Evolutionary conservation across 192 early-diverging fungal genomes (phyloP), one percentile per base, ranked within the genome.

Genomic region (Coemansia biformis): DNA sequence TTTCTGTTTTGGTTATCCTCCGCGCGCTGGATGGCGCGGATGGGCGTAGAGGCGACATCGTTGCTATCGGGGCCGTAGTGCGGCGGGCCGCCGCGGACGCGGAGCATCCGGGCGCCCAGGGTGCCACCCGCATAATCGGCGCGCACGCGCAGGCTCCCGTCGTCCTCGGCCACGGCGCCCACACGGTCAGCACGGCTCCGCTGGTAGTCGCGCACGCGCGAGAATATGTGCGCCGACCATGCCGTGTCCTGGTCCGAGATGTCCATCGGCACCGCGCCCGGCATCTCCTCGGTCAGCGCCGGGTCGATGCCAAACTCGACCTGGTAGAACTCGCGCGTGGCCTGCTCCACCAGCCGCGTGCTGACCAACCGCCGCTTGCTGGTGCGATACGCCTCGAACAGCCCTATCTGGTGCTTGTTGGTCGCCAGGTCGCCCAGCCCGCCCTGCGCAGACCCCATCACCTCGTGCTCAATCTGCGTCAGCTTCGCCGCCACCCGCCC

Each of bases 391-490:
- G 48, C 36, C 23, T 66, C 70, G 5, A 59, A 51, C 11, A 66
- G 58, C 35, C 21, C 31, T 12, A 66, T 53, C 48, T 66, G 70
- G 26, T 54, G 48, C 38, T 74, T 74, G 49, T 54, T 66, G 22
- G 63, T 51, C 10, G 55, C 59, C 54, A 55, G 31, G 23, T 74
- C 70, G 38, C 54, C 70, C 21, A 74, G 34, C 11, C 43, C 43
- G 36, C 63, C 70, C 30, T 74, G 70, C 9, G 62, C 52, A 13
- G 70, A 65, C n/a, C 63, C 47, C 70, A 74, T 74, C 30, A 74
- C 70, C 32, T 62, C 63, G 44, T 66, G 70, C 50, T 74, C 70
- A 30, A 74, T 60, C 40, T 74, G 53, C 17, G 53, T 55, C 30
- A 74, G 50, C 7, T 38, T 35, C 18, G 54, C 38, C 3, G 63